Evolutionary conservation across 768 basidiomycete genomes (phyloP).

Genomic region (Mycena polygramma): DNA sequence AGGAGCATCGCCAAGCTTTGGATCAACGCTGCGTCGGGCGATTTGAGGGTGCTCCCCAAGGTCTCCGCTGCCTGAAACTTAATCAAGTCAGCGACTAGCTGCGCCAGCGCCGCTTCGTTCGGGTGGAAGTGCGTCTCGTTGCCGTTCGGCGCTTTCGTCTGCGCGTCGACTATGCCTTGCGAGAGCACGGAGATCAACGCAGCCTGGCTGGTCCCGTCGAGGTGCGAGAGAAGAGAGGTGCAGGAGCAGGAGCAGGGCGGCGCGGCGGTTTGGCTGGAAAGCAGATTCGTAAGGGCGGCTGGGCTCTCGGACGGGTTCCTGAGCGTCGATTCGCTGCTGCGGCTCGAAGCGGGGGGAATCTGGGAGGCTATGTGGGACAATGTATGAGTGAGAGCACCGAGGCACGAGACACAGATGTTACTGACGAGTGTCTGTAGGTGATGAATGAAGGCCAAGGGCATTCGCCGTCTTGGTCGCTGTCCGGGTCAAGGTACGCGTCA

Average conservation of each 20-base stretch:
- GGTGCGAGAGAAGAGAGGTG: not conserved
- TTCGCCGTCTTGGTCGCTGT: not conserved
- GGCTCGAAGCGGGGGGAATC: not conserved
- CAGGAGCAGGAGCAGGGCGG: conserved; percentile 1
- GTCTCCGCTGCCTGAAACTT: not conserved
- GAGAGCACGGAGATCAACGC: not conserved
- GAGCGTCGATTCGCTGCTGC: conserved; percentile 2
- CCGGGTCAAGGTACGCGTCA: not conserved
- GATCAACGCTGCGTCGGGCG: not conserved
- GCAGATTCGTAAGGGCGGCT: not conserved
- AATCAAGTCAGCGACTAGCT: not conserved
- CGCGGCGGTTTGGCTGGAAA: not conserved
- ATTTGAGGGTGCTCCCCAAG: too few relatives aligned
- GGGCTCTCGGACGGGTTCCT: not conserved
- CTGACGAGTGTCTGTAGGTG: not conserved
- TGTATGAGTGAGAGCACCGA: too few relatives aligned
- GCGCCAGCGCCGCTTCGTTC: not conserved
- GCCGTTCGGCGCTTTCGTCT: not conserved
- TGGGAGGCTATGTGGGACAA: not conserved
- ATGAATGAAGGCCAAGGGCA: too few relatives aligned
- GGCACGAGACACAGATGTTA: not conserved
- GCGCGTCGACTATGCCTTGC: not conserved
- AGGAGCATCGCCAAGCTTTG: not conserved
- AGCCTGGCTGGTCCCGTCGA: not conserved
- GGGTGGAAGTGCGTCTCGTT: not conserved